These are phyloP conservation scores for Penicillium sp. DNA, from an alignment of 2,329 filamentous ascomycete genomes.

Conservation along the genomic window DNA sequence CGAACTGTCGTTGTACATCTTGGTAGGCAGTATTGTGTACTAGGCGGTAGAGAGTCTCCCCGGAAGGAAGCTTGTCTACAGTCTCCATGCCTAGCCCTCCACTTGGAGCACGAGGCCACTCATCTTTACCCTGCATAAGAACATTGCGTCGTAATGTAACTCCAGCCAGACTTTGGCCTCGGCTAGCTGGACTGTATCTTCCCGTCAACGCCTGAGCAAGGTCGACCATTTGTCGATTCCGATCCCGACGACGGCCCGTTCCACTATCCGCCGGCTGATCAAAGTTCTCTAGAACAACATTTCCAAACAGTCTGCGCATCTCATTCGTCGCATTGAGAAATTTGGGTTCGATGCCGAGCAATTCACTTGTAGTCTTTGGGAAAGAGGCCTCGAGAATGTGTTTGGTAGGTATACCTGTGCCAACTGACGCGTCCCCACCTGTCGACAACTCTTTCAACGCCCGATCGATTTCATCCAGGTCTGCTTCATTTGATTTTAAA, in stretches of 20 bases:
- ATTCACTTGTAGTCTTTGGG: constrained; percentile 45
- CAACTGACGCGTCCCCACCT: constrained; percentile 28
- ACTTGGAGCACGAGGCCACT: constrained; percentile 76
- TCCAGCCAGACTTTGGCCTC: constrained; percentile 65
- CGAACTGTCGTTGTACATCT: constrained; percentile 71
- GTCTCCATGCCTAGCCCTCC: constrained; percentile 82
- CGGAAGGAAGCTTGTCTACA: constrained; percentile 54
- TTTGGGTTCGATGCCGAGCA: constrained; percentile 64
- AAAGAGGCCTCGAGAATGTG: constrained; percentile 35
- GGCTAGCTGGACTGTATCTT: constrained; percentile 53
- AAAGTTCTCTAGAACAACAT: constrained; percentile 59
- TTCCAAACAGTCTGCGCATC: constrained; percentile 75
- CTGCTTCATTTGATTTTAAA: constrained; percentile 26
- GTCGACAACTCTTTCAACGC: constrained; percentile 60
- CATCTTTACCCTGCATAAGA: constrained; percentile 81
- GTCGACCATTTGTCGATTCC: constrained; percentile 49
- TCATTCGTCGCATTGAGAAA: constrained; percentile 85
- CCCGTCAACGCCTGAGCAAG: constrained; percentile 57
- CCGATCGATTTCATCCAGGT: constrained; percentile 64
- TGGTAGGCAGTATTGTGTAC: constrained; percentile 73
- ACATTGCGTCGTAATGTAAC: constrained; percentile 73
- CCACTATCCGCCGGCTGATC: constrained; percentile 50
- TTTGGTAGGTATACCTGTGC: constrained; percentile 29
- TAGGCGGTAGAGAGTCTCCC: constrained; percentile 71
- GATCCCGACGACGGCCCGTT: constrained; percentile 54